Evolutionary conservation across 352 stramenopile genomes (phyloP).

Genomic region (Phytophthora hibernalis): DNA sequence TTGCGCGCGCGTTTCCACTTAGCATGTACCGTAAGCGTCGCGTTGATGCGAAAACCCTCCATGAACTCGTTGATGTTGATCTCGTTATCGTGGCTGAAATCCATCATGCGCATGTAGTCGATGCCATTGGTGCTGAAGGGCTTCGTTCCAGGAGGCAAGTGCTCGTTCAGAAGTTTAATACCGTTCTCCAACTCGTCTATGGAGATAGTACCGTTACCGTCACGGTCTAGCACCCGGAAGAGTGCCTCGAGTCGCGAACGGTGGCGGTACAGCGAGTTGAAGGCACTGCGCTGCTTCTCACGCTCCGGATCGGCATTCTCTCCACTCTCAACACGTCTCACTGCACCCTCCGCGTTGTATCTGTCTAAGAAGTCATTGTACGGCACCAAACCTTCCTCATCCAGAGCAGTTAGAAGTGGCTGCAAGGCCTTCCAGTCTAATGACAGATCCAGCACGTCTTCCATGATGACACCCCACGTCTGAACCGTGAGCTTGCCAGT

Average conservation of each 20-base stretch:
- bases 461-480: constrained; percentile 73
- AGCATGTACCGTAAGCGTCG: constrained; percentile 84
- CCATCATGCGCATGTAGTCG: constrained; percentile 88
- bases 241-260: constrained; percentile 81
- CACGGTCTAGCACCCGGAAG: constrained; percentile 83
- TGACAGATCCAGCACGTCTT: constrained; percentile 80
- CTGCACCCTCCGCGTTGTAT: constrained; percentile 71
- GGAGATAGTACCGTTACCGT: constrained; percentile 86
- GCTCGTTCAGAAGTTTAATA: constrained; percentile 84
- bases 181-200: constrained; percentile 82
- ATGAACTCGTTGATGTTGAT: constrained; percentile 94
- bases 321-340: constrained; percentile 27
- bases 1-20: constrained; percentile 90
- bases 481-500: constrained; percentile 55
- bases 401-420: constrained; percentile 75
- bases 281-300: constrained; percentile 65
- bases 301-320: constrained; percentile 49
- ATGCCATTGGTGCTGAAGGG: constrained; percentile 72
- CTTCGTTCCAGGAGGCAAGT: constrained; percentile 71
- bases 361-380: constrained; percentile 79
- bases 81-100: constrained; percentile 87
- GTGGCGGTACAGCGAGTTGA: constrained; percentile 87
- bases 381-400: constrained; percentile 70
- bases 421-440: constrained; percentile 84
- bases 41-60: constrained; percentile 89